A percentile compares a stretch with the other conserved stretches of the same genome.
Conservation (phyloP, 805 yeast genomes). For the Yueomyces sinensis region DNA sequence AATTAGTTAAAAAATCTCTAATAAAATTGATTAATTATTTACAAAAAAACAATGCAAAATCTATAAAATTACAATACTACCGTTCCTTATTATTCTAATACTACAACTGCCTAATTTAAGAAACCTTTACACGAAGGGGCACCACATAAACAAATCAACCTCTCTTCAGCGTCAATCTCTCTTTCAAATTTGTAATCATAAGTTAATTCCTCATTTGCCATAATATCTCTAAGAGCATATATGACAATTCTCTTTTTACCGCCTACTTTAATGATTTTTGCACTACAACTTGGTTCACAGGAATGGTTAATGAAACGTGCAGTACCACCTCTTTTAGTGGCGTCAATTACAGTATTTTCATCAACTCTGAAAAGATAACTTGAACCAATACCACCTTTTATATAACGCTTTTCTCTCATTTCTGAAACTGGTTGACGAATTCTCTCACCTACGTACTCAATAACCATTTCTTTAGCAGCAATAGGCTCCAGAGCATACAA, state of each 20-base stretch:
- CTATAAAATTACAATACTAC: no score
- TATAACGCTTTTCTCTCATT: slow-evolving; percentile 71
- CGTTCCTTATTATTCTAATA: no score
- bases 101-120: no score
- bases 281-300: slow-evolving; percentile 95
- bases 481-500: slow-evolving; percentile 90
- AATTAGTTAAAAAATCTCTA: no score
- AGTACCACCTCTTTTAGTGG: slow-evolving; percentile 93
- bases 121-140: slow-evolving; percentile 90
- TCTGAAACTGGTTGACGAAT: slow-evolving; percentile 91
- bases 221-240: slow-evolving; percentile 81
- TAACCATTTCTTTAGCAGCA: slow-evolving; percentile 93
- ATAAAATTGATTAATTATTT: no score
- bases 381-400: slow-evolving; percentile 89
- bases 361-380: slow-evolving; percentile 87
- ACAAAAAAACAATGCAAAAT: no score
- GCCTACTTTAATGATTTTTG: slow-evolving; percentile 89
- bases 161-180: slow-evolving; percentile 75
- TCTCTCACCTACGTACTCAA: slow-evolving; percentile 94
- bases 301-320: slow-evolving; percentile 96
- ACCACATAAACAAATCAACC: slow-evolving; percentile 90
- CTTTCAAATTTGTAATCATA: slow-evolving; percentile 93
- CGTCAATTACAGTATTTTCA: slow-evolving; percentile 90
- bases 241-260: slow-evolving; percentile 90
- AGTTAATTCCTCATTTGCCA: slow-evolving; percentile 82